Conservation (phyloP, 768 basidiomycete species). For the Podaxis sp. region DNA sequence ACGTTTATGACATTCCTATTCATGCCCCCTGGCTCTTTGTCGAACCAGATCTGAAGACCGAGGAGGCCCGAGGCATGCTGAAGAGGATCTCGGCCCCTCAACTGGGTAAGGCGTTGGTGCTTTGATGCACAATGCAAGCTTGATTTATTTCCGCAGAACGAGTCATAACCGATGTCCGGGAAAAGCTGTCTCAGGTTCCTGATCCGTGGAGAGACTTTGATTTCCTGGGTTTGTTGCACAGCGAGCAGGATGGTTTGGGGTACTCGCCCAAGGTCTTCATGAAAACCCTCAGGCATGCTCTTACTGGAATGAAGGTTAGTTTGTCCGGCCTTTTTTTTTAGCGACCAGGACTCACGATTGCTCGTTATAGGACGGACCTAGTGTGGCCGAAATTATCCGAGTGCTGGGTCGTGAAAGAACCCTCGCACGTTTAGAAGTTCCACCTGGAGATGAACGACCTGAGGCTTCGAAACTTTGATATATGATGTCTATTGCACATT, state of each 20-base stretch:
- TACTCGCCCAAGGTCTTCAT: background rate
- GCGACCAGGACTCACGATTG: background rate
- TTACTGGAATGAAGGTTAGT: slow-evolving; percentile 84
- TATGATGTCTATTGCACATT: background rate
- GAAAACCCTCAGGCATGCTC: slow-evolving; percentile 67
- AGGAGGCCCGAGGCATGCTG: slow-evolving; percentile 57
- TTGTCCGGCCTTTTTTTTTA: background rate
- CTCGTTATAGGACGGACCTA: slow-evolving; percentile 45
- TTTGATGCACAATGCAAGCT: slow-evolving; percentile 3
- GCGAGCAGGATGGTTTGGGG: background rate
- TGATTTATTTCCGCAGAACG: slow-evolving; percentile 23
- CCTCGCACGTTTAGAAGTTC: slow-evolving; percentile 18
- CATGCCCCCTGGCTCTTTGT: slow-evolving; percentile 79
- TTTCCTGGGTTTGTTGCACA: background rate
- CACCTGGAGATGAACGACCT: background rate
- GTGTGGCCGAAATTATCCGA: slow-evolving; percentile 43
- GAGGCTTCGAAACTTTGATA: background rate
- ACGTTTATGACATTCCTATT: slow-evolving; percentile 66
- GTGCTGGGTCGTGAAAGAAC: slow-evolving; percentile 45
- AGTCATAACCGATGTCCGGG: slow-evolving; percentile 32
- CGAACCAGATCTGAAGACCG: slow-evolving; percentile 56
- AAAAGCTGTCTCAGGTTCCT: slow-evolving; percentile 31
- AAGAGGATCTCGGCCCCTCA: slow-evolving; percentile 21
- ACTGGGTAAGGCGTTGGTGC: background rate
- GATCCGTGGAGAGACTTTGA: slow-evolving; percentile 25